Percentiles rank a stretch among this genome's conserved stretches.
These are phyloP conservation scores for Pyracantha coccinea DNA, from an alignment of 331 rosid species.

Conservation along the genomic window DNA sequence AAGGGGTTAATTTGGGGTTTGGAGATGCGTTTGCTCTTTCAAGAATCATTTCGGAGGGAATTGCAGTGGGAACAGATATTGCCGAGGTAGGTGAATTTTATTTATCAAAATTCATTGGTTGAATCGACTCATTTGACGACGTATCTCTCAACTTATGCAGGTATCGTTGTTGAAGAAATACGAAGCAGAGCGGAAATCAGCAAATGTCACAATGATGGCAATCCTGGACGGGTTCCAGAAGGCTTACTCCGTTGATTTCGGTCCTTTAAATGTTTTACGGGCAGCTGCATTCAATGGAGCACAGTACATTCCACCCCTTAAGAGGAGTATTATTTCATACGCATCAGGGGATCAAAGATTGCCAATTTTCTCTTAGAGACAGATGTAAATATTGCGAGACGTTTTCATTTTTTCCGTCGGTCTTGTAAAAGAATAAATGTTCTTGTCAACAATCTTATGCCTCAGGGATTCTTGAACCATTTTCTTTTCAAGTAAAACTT, in stretches of 20 bases:
- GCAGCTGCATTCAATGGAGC: conserved; percentile 90
- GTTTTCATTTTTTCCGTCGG: background rate
- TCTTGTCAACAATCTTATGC: background rate
- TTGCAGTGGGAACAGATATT: conserved; percentile 71
- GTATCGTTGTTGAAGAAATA: conserved; percentile 62
- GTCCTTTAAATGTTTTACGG: conserved; percentile 69
- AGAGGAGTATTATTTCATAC: conserved; percentile 73
- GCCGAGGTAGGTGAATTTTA: conserved; percentile 55
- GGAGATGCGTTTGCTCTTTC: conserved; percentile 81
- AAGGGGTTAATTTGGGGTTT: conserved; percentile 92
- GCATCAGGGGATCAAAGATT: conserved; percentile 81
- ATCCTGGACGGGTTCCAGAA: conserved; percentile 82
- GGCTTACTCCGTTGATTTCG: conserved; percentile 82
- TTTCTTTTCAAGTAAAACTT: background rate
- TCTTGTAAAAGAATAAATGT: background rate
- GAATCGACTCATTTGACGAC: background rate
- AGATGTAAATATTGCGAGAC: conserved; percentile 1
- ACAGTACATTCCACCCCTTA: conserved; percentile 63
- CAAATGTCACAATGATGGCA: conserved; percentile 79
- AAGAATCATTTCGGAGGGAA: conserved; percentile 69
- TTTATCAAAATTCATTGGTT: background rate
- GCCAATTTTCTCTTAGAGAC: conserved; percentile 53
- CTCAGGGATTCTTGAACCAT: background rate
- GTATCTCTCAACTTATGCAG: conserved; percentile 28
- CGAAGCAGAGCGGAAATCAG: conserved; percentile 70